These are phyloP conservation scores for Backusella mclennaniae DNA, from an alignment of 192 early-diverging fungal species.

Conservation along the genomic window DNA sequence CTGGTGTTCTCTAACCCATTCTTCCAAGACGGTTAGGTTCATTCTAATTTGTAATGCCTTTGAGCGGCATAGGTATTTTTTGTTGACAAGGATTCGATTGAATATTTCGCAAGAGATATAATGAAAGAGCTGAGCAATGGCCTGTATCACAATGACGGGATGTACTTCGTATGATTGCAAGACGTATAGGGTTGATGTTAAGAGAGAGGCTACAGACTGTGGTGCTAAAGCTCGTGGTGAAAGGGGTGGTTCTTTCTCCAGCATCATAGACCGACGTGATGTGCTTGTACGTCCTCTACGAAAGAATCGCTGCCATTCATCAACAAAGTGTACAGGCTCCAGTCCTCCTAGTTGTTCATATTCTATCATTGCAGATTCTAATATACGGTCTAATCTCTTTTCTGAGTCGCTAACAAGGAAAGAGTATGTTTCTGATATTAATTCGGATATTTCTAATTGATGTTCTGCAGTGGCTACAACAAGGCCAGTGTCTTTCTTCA, in stretches of 20 bases:
- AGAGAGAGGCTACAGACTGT: constrained; percentile 2
- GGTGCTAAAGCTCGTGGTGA: background rate
- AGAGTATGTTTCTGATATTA: constrained; percentile 71
- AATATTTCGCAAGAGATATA: constrained; percentile 77
- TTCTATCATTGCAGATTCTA: constrained; percentile 68
- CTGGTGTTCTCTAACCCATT: constrained; percentile 80
- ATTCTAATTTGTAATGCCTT: constrained; percentile 83
- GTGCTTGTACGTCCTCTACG: background rate
- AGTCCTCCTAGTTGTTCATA: constrained; percentile 71
- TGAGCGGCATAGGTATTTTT: constrained; percentile 72
- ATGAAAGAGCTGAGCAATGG: constrained; percentile 77
- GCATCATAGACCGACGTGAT: background rate
- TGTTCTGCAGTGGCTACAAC: constrained; percentile 66
- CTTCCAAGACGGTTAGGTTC: constrained; percentile 78
- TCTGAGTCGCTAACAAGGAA: constrained; percentile 63
- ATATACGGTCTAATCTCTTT: constrained; percentile 61
- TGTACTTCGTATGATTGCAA: constrained; percentile 77
- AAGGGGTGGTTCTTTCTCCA: background rate
- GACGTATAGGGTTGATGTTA: constrained; percentile 65
- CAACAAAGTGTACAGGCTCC: constrained; percentile 55
- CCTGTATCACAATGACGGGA: constrained; percentile 66
- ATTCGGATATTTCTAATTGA: constrained; percentile 79
- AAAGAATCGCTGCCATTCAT: constrained; percentile 49
- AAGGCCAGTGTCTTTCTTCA: constrained; percentile 83
- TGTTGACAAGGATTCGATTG: constrained; percentile 83